phyloP scores from a whole-genome alignment of 208 protist species.

The Herpetomonas tarakana region DNA sequence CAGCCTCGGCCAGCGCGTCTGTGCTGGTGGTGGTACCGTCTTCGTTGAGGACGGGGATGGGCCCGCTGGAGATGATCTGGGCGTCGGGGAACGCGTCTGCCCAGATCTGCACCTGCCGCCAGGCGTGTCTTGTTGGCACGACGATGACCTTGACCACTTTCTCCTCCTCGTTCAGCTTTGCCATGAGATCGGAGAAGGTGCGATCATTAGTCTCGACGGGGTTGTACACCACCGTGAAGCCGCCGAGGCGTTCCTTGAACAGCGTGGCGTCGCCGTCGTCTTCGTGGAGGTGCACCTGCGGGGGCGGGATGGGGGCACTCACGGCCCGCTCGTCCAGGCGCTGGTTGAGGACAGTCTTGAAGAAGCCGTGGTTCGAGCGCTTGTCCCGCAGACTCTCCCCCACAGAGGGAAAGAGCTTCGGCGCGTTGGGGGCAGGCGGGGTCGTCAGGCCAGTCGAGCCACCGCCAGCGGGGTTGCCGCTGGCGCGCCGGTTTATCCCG shows the following conservation, averaged over 20 bases:
- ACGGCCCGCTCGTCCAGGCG: conserved; percentile 1
- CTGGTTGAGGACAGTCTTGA: conserved; percentile 24
- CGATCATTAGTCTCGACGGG: conserved; percentile 64
- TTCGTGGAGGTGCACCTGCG: conserved; percentile 1
- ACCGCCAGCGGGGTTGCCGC: background rate
- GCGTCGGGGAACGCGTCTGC: conserved; percentile 80
- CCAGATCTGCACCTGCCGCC: conserved; percentile 65
- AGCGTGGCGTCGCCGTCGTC: conserved; percentile 12
- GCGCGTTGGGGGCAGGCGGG: background rate
- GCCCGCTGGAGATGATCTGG: conserved; percentile 42
- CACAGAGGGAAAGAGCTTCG: conserved; percentile 23
- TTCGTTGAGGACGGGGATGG: conserved; percentile 7
- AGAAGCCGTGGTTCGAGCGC: conserved; percentile 18
- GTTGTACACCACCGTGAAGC: conserved; percentile 84
- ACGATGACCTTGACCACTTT: conserved; percentile 74
- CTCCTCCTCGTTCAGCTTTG: conserved; percentile 56
- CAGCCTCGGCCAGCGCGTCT: background rate
- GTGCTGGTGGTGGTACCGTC: background rate
- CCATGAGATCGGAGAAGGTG: conserved; percentile 48
- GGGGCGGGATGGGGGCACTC: background rate
- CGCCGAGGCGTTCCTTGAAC: conserved; percentile 34
- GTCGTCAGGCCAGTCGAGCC: background rate
- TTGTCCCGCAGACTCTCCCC: conserved; percentile 27
- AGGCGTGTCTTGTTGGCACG: conserved; percentile 64
- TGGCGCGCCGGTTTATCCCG: too few species aligned